Evolutionary conservation across 371 early-diverging fungal genomes (phyloP).

Genomic region (Mortierella polycephala): DNA sequence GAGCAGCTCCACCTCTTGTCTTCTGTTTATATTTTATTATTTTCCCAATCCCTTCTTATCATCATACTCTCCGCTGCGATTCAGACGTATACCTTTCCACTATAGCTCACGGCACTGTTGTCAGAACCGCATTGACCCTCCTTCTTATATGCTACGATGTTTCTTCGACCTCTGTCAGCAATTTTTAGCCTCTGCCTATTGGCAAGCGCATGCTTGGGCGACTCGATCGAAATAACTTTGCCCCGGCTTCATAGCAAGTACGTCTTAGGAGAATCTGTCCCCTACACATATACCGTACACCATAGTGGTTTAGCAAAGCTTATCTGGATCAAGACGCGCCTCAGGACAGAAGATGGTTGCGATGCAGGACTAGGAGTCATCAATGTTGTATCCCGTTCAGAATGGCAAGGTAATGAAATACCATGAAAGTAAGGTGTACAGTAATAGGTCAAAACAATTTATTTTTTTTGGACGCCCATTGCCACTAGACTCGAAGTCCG

Average conservation of each 20-base stretch:
- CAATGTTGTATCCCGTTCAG: conserved; percentile 8
- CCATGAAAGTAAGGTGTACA: too few species aligned
- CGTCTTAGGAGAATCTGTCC: conserved; percentile 12
- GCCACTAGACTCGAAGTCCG: conserved; percentile 23
- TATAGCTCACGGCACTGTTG: not conserved
- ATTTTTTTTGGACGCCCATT: conserved; percentile 29
- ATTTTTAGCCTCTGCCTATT: conserved; percentile 15
- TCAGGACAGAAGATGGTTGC: conserved; percentile 41
- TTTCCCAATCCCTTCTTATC: too few species aligned
- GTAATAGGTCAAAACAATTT: conserved; percentile 2
- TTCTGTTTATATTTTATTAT: too few species aligned
- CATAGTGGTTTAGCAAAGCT: conserved; percentile 36
- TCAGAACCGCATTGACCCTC: not conserved
- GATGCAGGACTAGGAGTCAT: conserved; percentile 37
- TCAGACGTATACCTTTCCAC: too few species aligned
- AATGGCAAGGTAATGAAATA: conserved; percentile 36
- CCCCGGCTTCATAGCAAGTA: conserved; percentile 21
- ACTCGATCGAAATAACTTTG: conserved; percentile 23
- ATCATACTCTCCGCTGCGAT: too few species aligned
- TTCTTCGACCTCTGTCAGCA: not conserved
- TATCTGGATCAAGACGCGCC: conserved; percentile 33
- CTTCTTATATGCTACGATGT: conserved; percentile 1
- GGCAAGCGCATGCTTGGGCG: conserved; percentile 10
- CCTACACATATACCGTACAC: conserved; percentile 27
- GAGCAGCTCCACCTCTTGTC: too few species aligned